Percentiles rank a stretch among this genome's conserved stretches.
These are phyloP conservation scores for Leccinum aurantiacum DNA, from an alignment of 768 basidiomycete genomes.

Conservation along the genomic window DNA sequence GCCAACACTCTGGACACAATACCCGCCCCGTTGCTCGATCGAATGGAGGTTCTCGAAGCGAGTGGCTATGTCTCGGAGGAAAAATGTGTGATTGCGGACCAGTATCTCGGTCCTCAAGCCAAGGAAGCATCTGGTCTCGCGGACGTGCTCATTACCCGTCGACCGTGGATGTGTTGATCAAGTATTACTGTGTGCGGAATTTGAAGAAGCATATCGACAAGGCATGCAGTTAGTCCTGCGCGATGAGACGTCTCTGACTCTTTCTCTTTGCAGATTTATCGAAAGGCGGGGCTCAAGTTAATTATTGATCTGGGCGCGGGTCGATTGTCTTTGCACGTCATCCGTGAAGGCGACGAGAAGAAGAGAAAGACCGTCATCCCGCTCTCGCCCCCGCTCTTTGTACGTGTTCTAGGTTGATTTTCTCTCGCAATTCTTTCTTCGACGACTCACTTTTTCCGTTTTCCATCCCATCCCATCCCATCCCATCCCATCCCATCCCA, in stretches of 20 bases:
- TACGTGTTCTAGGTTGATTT: conserved; percentile 29
- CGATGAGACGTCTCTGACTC: neutral
- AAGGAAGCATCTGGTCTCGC: conserved; percentile 89
- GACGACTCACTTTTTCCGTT: neutral
- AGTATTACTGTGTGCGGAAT: conserved; percentile 96
- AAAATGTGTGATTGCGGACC: conserved; percentile 83
- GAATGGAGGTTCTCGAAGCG: conserved; percentile 96
- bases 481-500: too few species aligned
- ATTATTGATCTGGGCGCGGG: conserved; percentile 81
- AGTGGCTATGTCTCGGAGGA: conserved; percentile 94
- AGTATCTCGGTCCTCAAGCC: conserved; percentile 90
- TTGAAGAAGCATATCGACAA: conserved; percentile 99
- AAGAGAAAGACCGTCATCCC: conserved; percentile 15
- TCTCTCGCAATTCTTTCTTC: neutral
- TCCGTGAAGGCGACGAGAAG: neutral
- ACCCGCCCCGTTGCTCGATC: conserved; percentile 88
- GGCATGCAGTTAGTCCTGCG: conserved; percentile 40
- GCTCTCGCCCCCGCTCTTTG: conserved; percentile 34
- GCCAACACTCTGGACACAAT: conserved; percentile 94
- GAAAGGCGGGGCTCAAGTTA: conserved; percentile 91
- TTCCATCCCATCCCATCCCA: neutral
- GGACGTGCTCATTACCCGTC: conserved; percentile 73
- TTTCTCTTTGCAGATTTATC: conserved; percentile 68
- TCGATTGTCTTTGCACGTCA: conserved; percentile 16
- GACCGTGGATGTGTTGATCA: conserved; percentile 86